These are phyloP conservation scores for Triadica sebifera DNA, from an alignment of 345 rosid species.

Conservation along the genomic window DNA sequence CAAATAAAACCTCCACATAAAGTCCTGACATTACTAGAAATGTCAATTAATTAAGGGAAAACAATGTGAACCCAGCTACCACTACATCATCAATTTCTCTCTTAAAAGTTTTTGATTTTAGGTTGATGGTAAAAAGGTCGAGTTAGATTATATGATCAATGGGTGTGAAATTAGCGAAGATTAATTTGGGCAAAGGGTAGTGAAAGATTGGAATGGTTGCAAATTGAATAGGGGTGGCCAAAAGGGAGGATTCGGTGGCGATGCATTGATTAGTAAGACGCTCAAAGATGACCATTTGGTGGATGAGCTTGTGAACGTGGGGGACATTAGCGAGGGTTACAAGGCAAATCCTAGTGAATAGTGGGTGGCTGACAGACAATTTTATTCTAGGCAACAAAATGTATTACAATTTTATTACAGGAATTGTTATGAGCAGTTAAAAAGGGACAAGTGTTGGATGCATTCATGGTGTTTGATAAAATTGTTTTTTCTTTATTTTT, in stretches of 20 bases:
- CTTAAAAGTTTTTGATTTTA: constrained; percentile 45
- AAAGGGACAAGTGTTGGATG: too few species aligned
- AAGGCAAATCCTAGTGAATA: constrained; percentile 84
- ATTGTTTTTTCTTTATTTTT: too few species aligned
- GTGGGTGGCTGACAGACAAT: constrained; percentile 47
- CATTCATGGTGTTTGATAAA: too few species aligned
- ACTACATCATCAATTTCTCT: constrained; percentile 33
- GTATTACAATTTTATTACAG: too few species aligned
- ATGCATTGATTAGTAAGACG: constrained; percentile 58
- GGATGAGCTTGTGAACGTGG: constrained; percentile 77
- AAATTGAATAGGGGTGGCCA: constrained; percentile 61
- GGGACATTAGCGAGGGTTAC: constrained; percentile 73
- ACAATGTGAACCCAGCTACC: constrained; percentile 79
- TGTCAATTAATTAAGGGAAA: constrained; percentile 69
- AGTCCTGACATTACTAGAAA: constrained; percentile 79
- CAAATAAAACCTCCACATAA: constrained; percentile 74
- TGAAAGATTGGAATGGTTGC: constrained; percentile 68
- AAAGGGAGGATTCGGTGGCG: constrained; percentile 77
- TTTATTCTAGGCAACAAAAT: too few species aligned
- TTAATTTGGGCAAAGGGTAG: constrained; percentile 40
- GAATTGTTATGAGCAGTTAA: too few species aligned
- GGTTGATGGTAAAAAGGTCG: constrained; percentile 53
- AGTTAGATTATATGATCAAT: constrained; percentile 35
- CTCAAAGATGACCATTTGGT: constrained; percentile 93
- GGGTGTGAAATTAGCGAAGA: constrained; percentile 35